phyloP scores from a whole-genome alignment of 352 stramenopile species.

The Phytopythium helicoides region DNA sequence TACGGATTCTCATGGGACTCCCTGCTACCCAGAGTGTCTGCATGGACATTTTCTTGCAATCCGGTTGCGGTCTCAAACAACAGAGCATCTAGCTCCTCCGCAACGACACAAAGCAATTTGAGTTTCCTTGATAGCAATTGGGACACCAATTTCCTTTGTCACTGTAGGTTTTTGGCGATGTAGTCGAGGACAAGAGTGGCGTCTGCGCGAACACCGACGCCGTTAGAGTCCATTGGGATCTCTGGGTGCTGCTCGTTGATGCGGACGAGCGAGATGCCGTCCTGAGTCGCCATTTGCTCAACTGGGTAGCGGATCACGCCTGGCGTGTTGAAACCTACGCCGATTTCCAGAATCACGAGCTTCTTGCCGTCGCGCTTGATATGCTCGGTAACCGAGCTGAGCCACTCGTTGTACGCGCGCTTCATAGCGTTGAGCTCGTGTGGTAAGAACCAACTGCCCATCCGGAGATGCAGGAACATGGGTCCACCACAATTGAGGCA shows the following conservation, averaged over 20 bases:
- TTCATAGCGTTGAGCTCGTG: constrained; percentile 31
- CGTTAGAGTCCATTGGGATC: constrained; percentile 53
- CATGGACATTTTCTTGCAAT: too few relatives aligned
- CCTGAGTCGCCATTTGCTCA: constrained; percentile 36
- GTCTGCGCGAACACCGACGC: constrained; percentile 38
- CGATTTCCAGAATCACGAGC: constrained; percentile 67
- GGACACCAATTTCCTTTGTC: too few relatives aligned
- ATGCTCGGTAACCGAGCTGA: constrained; percentile 19
- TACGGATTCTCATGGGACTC: too few relatives aligned
- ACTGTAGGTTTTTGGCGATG: constrained; percentile 13
- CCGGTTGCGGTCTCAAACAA: too few relatives aligned
- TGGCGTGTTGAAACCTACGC: constrained; percentile 71
- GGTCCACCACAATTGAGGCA: constrained; percentile 44
- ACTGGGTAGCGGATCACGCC: constrained; percentile 57
- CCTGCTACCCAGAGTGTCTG: too few relatives aligned
- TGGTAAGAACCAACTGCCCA: constrained; percentile 48
- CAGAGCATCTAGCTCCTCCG: too few relatives aligned
- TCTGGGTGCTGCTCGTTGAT: constrained; percentile 54
- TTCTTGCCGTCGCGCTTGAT: constrained; percentile 44
- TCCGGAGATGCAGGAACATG: constrained; percentile 52
- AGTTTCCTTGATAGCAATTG: too few relatives aligned
- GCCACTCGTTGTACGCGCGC: constrained; percentile 38
- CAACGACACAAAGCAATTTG: too few relatives aligned
- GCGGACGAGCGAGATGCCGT: constrained; percentile 55
- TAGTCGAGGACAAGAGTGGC: constrained; percentile 44